Evolutionary conservation across 306 rosid genomes (phyloP), one percentile per base, ranked within the genome.

Genomic region (Inga laurina): DNA sequence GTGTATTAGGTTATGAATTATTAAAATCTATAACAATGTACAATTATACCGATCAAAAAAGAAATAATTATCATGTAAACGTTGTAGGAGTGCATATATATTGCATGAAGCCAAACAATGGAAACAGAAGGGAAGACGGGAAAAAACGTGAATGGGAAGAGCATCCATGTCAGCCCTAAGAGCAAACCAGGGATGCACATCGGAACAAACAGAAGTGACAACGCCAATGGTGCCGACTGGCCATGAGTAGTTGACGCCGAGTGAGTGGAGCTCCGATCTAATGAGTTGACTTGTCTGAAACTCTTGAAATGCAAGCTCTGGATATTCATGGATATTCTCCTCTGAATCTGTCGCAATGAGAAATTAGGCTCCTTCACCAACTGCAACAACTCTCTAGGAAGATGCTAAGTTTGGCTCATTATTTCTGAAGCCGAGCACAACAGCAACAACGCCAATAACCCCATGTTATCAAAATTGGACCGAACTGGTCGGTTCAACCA

Each of bases 101-200:
- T 3, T 32, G 34, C 34, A 32, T 32, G 34, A 3, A 32, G 34
- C 34, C 34, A 32, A 32, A 32, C 34, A 3, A 32, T 32, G 10
- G 8, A 45, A 45, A 18, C 2, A 52, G 8, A 52, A 16, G 1
- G 18, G 14, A 68, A 39, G 43, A 3, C 19, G 7, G 27, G 21
- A 48, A 73, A 56, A 51, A 12, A 51, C 80, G 71, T 76, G 82
- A 48, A 79, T 79, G 0, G 92, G 91, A 12, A 91, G 92, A 43
- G 90, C 91, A 39, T 88, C 95, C 92, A 91, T 90, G 84, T 91
- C 92, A 2, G 91, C 92, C 78, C 95, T 75, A 6, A 90, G 91
- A 82, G 85, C 93, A 64, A 91, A 88, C 85, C 88, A 88, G 0
- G 95, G 95, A 44, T 87, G 85, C 16, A 12, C n/a, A 11, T 80